Evolutionary conservation across 2,329 filamentous ascomycete genomes (phyloP).

Genomic region (Aspergillus unguis): DNA sequence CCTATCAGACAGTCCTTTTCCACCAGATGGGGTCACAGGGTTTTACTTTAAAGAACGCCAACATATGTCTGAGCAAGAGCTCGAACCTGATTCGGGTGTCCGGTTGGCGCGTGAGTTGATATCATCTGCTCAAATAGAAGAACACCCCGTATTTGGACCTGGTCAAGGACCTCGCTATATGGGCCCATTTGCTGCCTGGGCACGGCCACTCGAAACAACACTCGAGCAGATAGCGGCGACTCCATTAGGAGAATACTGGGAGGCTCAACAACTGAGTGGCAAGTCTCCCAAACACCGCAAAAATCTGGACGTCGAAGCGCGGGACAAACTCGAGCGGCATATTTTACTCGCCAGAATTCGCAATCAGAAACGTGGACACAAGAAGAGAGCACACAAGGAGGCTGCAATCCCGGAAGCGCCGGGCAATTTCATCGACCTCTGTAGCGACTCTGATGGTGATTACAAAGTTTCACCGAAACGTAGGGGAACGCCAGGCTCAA

Average conservation of each 20-base stretch:
- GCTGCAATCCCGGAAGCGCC: conserved; percentile 3
- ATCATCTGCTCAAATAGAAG: conserved; percentile 30
- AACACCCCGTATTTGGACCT: conserved; percentile 37
- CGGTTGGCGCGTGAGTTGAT: conserved; percentile 28
- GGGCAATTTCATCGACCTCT: conserved; percentile 17
- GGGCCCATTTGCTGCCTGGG: conserved; percentile 43
- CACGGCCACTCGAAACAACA: conserved; percentile 28
- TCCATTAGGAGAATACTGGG: conserved; percentile 25
- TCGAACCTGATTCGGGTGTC: conserved; percentile 25
- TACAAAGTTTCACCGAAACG: background rate
- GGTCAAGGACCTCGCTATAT: conserved; percentile 41
- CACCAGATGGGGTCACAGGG: conserved; percentile 15
- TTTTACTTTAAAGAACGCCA: conserved; percentile 17
- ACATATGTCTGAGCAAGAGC: background rate
- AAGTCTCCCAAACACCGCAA: conserved; percentile 17
- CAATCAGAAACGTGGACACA: conserved; percentile 23
- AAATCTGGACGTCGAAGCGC: conserved; percentile 20
- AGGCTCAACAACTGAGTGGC: conserved; percentile 33
- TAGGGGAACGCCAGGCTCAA: conserved; percentile 8
- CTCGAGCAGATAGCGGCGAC: conserved; percentile 21
- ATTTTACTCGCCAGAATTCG: conserved; percentile 29
- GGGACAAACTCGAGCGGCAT: conserved; percentile 19
- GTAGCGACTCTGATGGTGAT: conserved; percentile 17
- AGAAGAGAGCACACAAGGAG: conserved; percentile 11
- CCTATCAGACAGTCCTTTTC: conserved; percentile 39